Evolutionary conservation across 208 protist species (phyloP).

Genomic region (Leishmania tarentolae): DNA sequence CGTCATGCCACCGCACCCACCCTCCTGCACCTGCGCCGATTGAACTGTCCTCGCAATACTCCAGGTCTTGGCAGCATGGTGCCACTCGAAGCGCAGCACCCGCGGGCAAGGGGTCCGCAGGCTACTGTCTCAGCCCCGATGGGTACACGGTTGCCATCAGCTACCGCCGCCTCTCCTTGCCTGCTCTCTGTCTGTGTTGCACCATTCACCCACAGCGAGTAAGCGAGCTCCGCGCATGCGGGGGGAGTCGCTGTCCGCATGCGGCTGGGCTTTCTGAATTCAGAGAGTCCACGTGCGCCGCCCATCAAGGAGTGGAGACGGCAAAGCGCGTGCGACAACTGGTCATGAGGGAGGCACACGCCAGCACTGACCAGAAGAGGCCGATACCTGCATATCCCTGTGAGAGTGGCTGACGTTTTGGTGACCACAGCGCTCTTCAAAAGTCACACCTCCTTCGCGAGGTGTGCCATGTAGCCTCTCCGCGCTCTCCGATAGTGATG

Average conservation of each 20-base stretch:
- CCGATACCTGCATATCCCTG: no score
- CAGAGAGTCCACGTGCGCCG: neutral
- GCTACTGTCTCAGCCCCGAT: neutral
- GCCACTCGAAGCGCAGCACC: neutral
- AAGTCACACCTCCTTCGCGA: no score
- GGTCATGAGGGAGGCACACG: no score
- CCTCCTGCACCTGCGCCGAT: neutral
- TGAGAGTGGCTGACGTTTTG: no score
- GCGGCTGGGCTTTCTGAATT: neutral
- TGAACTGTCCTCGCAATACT: neutral
- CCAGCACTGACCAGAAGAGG: no score
- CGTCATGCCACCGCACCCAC: neutral
- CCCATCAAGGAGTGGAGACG: neutral
- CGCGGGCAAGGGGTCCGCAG: neutral
- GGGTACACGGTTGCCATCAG: neutral
- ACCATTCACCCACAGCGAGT: neutral
- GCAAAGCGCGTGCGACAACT: neutral
- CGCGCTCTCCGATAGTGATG: no score
- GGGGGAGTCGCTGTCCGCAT: neutral
- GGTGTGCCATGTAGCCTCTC: no score
- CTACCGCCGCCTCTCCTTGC: neutral
- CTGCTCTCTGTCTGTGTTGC: neutral
- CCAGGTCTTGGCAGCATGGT: neutral
- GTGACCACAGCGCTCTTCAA: no score
- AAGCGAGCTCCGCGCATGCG: neutral